These are phyloP conservation scores for Epichloe baconii DNA, from an alignment of 2,329 filamentous ascomycete species.

Conservation along the genomic window DNA sequence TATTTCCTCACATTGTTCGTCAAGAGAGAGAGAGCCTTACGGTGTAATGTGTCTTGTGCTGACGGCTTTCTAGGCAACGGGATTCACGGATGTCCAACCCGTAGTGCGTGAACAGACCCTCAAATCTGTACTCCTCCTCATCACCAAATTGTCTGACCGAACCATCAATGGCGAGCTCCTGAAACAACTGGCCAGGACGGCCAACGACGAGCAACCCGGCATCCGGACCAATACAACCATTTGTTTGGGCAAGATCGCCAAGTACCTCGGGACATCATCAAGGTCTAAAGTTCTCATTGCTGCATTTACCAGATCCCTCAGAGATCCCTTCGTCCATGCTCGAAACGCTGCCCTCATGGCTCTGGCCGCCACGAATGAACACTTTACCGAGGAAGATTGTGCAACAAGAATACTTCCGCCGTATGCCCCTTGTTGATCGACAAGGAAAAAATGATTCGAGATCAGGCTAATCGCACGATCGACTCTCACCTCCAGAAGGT, in stretches of 20 bases:
- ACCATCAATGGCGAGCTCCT: conserved; percentile 88
- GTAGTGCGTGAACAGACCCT: conserved; percentile 91
- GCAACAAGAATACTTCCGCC: conserved; percentile 66
- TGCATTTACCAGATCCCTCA: conserved; percentile 76
- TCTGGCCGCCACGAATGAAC: conserved; percentile 69
- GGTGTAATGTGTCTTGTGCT: neutral
- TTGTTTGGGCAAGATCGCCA: conserved; percentile 89
- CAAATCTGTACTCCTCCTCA: conserved; percentile 79
- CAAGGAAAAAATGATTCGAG: conserved; percentile 88
- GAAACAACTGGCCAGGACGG: conserved; percentile 83
- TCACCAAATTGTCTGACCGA: conserved; percentile 81
- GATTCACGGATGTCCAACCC: conserved; percentile 84
- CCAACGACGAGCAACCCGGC: conserved; percentile 93
- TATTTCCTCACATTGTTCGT: conserved; percentile 83
- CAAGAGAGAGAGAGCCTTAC: neutral
- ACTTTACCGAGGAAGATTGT: conserved; percentile 83
- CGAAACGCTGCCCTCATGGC: conserved; percentile 82
- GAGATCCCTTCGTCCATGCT: conserved; percentile 91
- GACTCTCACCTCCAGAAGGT: conserved; percentile 76
- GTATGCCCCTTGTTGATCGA: conserved; percentile 79
- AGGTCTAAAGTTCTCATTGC: conserved; percentile 84
- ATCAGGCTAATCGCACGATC: conserved; percentile 80
- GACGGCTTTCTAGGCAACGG: conserved; percentile 52
- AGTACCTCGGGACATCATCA: conserved; percentile 65
- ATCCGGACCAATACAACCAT: conserved; percentile 98